These are phyloP conservation scores for Colletotrichum truncatum DNA, from an alignment of 2,329 filamentous ascomycete species.

Conservation along the genomic window DNA sequence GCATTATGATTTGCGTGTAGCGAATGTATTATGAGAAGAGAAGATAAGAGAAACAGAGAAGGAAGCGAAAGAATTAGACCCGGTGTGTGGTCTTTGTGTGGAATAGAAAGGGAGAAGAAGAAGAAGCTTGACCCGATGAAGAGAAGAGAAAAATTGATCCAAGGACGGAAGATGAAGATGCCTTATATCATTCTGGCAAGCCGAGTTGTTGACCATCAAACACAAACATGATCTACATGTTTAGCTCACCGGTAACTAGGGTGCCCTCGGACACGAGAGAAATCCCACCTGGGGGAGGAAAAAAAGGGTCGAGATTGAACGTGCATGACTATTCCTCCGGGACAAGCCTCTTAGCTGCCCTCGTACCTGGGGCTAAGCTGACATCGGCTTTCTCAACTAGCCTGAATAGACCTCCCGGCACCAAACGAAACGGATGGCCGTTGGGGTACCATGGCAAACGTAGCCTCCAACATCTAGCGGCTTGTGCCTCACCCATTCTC, in stretches of 20 bases:
- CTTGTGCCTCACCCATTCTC: background rate
- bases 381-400: background rate
- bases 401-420: constrained; percentile 3
- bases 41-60: background rate
- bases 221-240: background rate
- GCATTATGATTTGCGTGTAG: constrained; percentile 9
- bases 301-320: background rate
- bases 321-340: constrained; percentile 18
- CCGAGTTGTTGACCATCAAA: background rate
- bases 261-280: background rate
- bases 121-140: constrained; percentile 8
- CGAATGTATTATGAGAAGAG: background rate
- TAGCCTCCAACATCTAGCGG: background rate
- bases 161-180: background rate
- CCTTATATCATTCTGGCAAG: constrained; percentile 21
- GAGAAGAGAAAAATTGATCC: background rate
- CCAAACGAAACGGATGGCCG: background rate
- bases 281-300: no score
- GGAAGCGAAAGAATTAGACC: constrained; percentile 6
- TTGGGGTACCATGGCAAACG: background rate
- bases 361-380: constrained; percentile 1
- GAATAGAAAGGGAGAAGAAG: background rate
- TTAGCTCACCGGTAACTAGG: background rate
- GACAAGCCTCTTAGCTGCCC: background rate
- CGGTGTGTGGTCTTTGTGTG: background rate